Conservation (phyloP, 2,329 filamentous ascomycete genomes). For the Colletotrichum echinochloae region DNA sequence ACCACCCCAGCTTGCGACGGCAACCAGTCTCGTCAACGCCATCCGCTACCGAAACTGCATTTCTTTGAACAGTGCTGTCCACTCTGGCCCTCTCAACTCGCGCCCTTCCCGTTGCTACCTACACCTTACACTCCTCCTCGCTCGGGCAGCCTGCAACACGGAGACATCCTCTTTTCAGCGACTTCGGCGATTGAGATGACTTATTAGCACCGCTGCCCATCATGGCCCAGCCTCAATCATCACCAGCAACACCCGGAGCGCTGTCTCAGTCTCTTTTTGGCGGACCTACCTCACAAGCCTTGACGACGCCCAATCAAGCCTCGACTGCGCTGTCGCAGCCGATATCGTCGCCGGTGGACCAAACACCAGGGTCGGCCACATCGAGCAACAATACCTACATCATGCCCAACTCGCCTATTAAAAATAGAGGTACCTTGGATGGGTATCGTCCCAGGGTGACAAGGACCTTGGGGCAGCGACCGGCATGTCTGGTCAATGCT, state of each 20-base stretch:
- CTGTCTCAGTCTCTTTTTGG: conserved; percentile 61
- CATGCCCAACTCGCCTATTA: conserved; percentile 87
- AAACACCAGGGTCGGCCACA: conserved; percentile 62
- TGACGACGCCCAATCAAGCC: conserved; percentile 46
- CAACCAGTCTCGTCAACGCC: conserved; percentile 19
- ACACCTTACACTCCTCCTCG: background rate
- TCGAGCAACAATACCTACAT: conserved; percentile 85
- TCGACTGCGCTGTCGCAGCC: conserved; percentile 46
- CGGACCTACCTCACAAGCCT: conserved; percentile 48
- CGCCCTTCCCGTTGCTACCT: background rate
- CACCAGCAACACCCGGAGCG: conserved; percentile 58
- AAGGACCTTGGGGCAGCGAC: conserved; percentile 81
- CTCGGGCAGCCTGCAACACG: background rate
- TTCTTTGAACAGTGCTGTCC: background rate
- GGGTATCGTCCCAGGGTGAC: conserved; percentile 88
- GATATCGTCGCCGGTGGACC: conserved; percentile 48
- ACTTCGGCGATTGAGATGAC: conserved; percentile 32
- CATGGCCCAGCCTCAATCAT: conserved; percentile 53
- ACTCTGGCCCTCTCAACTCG: background rate
- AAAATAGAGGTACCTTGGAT: conserved; percentile 73
- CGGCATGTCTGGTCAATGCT: conserved; percentile 95
- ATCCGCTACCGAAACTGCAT: conserved; percentile 22
- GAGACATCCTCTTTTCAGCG: conserved; percentile 9
- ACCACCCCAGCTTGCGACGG: conserved; percentile 29
- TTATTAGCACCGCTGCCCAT: conserved; percentile 38